Base-by-base conservation (phyloP, 1,284 basidiomycete genomes). In the Wolfiporia cocos region DNA sequence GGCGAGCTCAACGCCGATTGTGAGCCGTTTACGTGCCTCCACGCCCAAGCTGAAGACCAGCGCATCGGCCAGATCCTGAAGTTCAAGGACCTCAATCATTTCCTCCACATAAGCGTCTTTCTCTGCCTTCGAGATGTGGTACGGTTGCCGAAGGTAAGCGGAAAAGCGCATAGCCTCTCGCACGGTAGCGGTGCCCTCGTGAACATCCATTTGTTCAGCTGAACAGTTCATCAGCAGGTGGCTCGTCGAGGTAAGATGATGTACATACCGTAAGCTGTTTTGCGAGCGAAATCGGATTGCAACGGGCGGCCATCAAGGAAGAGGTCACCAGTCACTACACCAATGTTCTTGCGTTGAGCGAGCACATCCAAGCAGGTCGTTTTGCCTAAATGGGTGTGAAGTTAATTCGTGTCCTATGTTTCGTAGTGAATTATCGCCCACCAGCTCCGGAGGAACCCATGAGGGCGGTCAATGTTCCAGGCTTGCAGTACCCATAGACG, bases 141-240 rank as follows among this genome's bases (percentile, higher is more conserved):
- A 71, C 2, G 91, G 87, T 58, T 96, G 92, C n/a, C 92, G 81
- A 19, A 96, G 74, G 58, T 92, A 78, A 0, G 93, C 92, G 7
- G 86, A 90, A 71, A 96, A 95, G 11, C 83, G 76, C 56, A 96
- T 73, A 2, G 93, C 92, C 59, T 96, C 92, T 18, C 92, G 83
- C 33, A 95, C 86, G 11, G 87, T 86, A 11, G 90, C 78, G 10
- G 86, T 91, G 48, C 78, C 84, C 62, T 92, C 88, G 60, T 94
- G 92, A 2, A 86, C 81, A 55, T 94, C 91, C 76, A 86, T 83
- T 64, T 92, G 90, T 57, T 92, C 86, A 26, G 86, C 87, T 88
- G 65, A 49, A 70, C 67, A 29, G 7, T 64, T 49, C 11, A 65
- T 57, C 9, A 39, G 21, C 17, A 64, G 49, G 41, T 55, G 53